phyloP scores from a whole-genome alignment of 1,284 basidiomycete genomes.

The Tremellales sp. region DNA sequence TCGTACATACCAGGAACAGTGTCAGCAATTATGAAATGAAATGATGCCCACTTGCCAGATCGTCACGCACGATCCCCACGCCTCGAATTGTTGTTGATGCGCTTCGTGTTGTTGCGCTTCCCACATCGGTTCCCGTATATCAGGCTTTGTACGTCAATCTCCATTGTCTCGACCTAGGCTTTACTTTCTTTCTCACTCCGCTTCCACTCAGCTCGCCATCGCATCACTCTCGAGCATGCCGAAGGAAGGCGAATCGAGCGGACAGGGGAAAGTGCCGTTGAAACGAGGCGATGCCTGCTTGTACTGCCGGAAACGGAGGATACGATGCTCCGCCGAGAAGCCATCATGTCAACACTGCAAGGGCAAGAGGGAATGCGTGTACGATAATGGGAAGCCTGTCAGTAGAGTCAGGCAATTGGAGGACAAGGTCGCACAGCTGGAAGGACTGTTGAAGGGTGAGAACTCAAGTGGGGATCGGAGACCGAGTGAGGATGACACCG shows the following conservation, averaged over 20 bases:
- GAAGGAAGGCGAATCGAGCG: background rate
- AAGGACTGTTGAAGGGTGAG: slow-evolving; percentile 17
- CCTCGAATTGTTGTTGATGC: too few relatives aligned
- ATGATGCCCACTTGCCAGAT: too few relatives aligned
- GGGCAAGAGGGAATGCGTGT: slow-evolving; percentile 35
- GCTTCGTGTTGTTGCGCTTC: too few relatives aligned
- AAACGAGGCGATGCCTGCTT: slow-evolving; percentile 43
- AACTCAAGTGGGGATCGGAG: background rate
- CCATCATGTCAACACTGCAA: slow-evolving; percentile 42
- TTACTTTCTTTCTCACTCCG: too few relatives aligned
- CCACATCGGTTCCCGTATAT: too few relatives aligned
- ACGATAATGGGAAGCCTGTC: slow-evolving; percentile 40
- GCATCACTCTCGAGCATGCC: background rate
- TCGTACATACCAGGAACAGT: too few relatives aligned
- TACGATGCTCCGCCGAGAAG: slow-evolving; percentile 39
- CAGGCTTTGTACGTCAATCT: too few relatives aligned
- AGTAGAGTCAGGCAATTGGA: slow-evolving; percentile 42
- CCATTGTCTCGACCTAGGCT: too few relatives aligned
- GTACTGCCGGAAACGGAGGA: slow-evolving; percentile 42
- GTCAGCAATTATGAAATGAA: too few relatives aligned
- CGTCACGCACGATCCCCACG: too few relatives aligned
- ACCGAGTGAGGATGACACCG: background rate
- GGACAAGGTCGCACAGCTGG: slow-evolving; percentile 40
- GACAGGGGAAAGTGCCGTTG: slow-evolving; percentile 25
- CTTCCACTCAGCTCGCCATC: too few relatives aligned